Evolutionary conservation across 2,329 filamentous ascomycete species (phyloP), one percentile per base, ranked within the genome.

Genomic region (Pseudogymnoascus sp.): DNA sequence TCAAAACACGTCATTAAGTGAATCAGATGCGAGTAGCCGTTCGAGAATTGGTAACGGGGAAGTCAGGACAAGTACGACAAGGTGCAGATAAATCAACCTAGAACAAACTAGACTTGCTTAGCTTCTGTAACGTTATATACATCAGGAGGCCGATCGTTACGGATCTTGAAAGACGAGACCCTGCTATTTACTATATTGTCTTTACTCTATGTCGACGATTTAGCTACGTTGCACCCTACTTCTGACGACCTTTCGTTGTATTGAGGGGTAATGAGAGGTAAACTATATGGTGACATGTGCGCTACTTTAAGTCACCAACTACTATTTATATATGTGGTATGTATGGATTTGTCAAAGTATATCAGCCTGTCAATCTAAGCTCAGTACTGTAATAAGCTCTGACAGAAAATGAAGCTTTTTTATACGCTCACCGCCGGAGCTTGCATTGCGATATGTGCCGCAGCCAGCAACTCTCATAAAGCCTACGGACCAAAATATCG

Each of bases 401-500:
- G n/a, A 38, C 35, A 18, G 5, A 38, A 38, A n/a, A 38, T 38
- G 35, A 38, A 38, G 35, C 35, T 38, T 38, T 18, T 38, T 6
- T 9, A 38, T 38, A 38, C 35, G 14, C n/a, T 38, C n/a, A 6
- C n/a, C 6, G 35, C 35, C n/a, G 35, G 35, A 7, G 35, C 35
- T 38, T 38, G n/a, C 7, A 7, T 38, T 16, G 35, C 8, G 35
- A 38, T n/a, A 18, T 38, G 35, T 38, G 35, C 35, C 16, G 7
- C 14, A 38, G 35, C 35, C 7, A 18, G 35, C 35, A 38, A 38
- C 3, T 6, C 35, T 38, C 35, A 6, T 16, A 38, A 38, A 38
- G 35, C 14, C 35, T 38, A 16, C 35, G 35, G 16, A n/a, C 58
- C 58, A 28, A 54, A 57, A 43, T 63, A 59, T 41, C 66, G 67